Conservation (phyloP, 495 filamentous ascomycete genomes). For the Cladorrhinum samala region DNA sequence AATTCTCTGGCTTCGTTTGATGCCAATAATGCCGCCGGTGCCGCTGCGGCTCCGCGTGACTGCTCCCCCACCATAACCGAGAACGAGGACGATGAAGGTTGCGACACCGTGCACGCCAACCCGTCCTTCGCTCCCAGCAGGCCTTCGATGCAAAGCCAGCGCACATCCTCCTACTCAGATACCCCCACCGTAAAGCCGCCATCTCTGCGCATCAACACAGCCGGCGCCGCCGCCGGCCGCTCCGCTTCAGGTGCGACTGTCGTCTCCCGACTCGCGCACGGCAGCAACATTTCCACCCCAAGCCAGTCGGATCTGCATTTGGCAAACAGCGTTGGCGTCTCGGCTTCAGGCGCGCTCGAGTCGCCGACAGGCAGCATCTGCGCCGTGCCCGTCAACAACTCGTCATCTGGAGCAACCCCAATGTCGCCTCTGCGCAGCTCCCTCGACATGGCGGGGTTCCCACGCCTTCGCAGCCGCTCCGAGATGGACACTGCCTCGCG, state of each 20-base stretch:
- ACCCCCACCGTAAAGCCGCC: conserved; percentile 26
- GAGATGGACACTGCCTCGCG: conserved; percentile 43
- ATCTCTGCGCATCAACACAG: conserved; percentile 39
- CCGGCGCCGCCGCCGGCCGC: conserved; percentile 21
- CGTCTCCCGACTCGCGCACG: conserved; percentile 34
- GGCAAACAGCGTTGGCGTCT: conserved; percentile 19
- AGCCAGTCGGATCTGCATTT: conserved; percentile 39
- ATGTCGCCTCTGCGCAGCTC: conserved; percentile 48
- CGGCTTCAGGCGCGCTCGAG: conserved; percentile 15
- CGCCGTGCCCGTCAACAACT: conserved; percentile 9
- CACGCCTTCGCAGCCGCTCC: conserved; percentile 45
- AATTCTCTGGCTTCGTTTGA: conserved; percentile 46
- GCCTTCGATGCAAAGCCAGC: conserved; percentile 36
- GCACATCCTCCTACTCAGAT: conserved; percentile 38
- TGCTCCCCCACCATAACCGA: conserved; percentile 45
- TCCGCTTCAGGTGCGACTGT: conserved; percentile 20
- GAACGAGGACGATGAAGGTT: conserved; percentile 38
- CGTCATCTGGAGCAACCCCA: conserved; percentile 16
- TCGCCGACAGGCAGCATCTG: conserved; percentile 25
- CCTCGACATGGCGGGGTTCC: conserved; percentile 41
- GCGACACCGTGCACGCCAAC: conserved; percentile 22
- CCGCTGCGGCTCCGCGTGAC: conserved; percentile 26
- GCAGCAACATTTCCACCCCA: conserved; percentile 25
- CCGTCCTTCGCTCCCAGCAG: conserved; percentile 22
- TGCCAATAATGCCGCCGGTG: not conserved